These are phyloP conservation scores for Ophiocordyceps robertsii DNA, from an alignment of 2,329 filamentous ascomycete species.

Conservation along the genomic window DNA sequence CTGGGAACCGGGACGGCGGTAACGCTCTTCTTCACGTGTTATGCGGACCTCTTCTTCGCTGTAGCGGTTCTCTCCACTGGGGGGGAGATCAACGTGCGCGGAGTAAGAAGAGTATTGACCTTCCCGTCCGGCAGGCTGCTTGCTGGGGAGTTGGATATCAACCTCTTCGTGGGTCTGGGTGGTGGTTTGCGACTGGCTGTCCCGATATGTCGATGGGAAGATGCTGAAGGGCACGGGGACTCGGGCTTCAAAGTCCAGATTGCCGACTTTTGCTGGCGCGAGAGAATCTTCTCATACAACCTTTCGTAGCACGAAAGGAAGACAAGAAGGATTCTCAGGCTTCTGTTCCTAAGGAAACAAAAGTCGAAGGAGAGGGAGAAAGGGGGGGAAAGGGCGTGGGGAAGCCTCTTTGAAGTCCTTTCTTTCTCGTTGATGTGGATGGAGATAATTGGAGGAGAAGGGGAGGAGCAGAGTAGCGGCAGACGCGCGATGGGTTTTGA, in stretches of 20 bases:
- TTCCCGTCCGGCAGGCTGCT: constrained; percentile 93
- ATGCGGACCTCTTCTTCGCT: constrained; percentile 76
- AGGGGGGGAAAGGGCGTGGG: constrained; percentile 15
- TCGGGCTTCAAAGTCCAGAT: constrained; percentile 99
- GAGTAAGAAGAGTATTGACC: constrained; percentile 73
- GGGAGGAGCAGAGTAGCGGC: constrained; percentile 13
- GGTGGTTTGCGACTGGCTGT: constrained; percentile 33
- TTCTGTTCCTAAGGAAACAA: constrained; percentile 45
- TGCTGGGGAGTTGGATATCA: constrained; percentile 58
- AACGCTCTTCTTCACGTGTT: constrained; percentile 64
- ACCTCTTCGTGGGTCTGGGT: constrained; percentile 72
- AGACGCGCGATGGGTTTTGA: constrained; percentile 26
- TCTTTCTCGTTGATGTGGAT: constrained; percentile 20
- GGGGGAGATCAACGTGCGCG: constrained; percentile 48
- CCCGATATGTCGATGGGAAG: constrained; percentile 96
- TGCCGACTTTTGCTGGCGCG: constrained; percentile 67
- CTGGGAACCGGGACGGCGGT: constrained; percentile 56
- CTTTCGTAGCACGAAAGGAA: constrained; percentile 52
- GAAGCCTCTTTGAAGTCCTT: constrained; percentile 21
- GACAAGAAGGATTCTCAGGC: constrained; percentile 55
- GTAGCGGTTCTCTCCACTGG: constrained; percentile 47
- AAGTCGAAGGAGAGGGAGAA: constrained; percentile 27
- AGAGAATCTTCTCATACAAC: constrained; percentile 53
- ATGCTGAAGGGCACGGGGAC: constrained; percentile 99
- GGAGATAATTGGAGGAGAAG: constrained; percentile 23